Conservation (phyloP, 805 yeast genomes). For the Candida pseudofarinosa region DNA sequence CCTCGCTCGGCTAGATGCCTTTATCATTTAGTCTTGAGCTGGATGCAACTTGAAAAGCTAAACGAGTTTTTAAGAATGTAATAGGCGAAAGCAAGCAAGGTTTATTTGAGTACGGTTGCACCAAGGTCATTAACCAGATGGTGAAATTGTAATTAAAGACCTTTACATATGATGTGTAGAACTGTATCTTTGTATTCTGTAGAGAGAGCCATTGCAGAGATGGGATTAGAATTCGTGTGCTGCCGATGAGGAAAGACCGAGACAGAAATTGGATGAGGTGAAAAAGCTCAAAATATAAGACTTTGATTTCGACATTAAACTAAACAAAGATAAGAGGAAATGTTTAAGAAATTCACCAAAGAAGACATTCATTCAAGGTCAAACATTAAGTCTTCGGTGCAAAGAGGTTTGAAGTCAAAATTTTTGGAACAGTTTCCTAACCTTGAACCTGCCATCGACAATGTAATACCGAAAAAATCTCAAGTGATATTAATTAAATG, state of each 20-base stretch:
- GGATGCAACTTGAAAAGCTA: constrained; percentile 23
- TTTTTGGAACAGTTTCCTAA: constrained; percentile 69
- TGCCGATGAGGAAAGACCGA: not conserved
- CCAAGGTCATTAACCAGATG: constrained; percentile 33
- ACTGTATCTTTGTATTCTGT: not conserved
- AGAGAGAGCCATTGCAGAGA: not conserved
- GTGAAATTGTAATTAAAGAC: constrained; percentile 45
- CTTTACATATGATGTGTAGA: constrained; percentile 25
- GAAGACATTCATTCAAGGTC: constrained; percentile 89
- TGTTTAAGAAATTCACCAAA: constrained; percentile 65
- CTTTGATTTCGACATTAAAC: not conserved
- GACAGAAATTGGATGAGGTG: not conserved
- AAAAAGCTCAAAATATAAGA: not conserved
- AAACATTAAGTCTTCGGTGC: constrained; percentile 91
- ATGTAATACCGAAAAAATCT: constrained; percentile 81
- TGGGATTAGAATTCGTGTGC: not conserved
- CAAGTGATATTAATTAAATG: constrained; percentile 79
- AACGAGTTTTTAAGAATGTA: constrained; percentile 16
- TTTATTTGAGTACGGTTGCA: constrained; percentile 46
- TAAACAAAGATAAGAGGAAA: constrained; percentile 8
- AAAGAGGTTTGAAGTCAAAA: constrained; percentile 76
- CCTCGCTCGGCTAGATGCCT: constrained; percentile 43
- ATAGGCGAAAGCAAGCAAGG: constrained; percentile 39
- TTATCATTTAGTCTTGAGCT: constrained; percentile 40
- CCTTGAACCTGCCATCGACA: constrained; percentile 76